A percentile compares a stretch with the other conserved stretches of the same genome.
Evolutionary conservation across 352 stramenopile genomes (phyloP).

Genomic region (Phytophthora pisi): DNA sequence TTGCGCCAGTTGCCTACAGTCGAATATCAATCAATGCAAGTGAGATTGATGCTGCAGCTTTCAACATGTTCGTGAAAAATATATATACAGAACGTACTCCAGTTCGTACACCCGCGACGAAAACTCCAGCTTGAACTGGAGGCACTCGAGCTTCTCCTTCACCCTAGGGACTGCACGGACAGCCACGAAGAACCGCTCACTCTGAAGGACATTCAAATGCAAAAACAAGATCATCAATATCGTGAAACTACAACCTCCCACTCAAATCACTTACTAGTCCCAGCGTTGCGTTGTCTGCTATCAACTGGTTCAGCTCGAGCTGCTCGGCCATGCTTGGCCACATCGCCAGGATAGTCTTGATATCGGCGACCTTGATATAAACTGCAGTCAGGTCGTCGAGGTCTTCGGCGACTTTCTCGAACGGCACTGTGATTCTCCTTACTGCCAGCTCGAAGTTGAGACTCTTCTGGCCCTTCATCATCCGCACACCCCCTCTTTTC

Average conservation of each 20-base stretch:
- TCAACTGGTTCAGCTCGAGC: constrained; percentile 27
- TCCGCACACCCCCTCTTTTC: constrained; percentile 17
- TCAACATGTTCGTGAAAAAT: not conserved
- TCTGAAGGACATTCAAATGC: constrained; percentile 13
- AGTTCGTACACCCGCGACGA: constrained; percentile 27
- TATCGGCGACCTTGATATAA: constrained; percentile 32
- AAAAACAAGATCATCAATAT: not conserved
- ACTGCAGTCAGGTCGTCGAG: constrained; percentile 33
- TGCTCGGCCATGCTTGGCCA: constrained; percentile 37
- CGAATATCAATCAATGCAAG: not conserved
- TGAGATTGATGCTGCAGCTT: not conserved
- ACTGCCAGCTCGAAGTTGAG: constrained; percentile 33
- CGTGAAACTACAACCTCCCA: not conserved
- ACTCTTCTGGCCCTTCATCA: constrained; percentile 35
- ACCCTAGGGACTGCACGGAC: constrained; percentile 26
- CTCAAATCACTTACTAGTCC: constrained; percentile 23
- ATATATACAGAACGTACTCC: constrained; percentile 14
- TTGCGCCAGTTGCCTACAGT: constrained; percentile 27
- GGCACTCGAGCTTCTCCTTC: constrained; percentile 39
- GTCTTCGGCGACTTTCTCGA: constrained; percentile 28
- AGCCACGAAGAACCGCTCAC: constrained; percentile 36
- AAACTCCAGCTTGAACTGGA: constrained; percentile 37
- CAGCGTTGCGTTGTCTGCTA: constrained; percentile 20
- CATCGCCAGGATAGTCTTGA: constrained; percentile 40
- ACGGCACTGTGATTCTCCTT: constrained; percentile 20